Conservation (phyloP, 352 stramenopile genomes). For the Globisporangium echinulatum region DNA sequence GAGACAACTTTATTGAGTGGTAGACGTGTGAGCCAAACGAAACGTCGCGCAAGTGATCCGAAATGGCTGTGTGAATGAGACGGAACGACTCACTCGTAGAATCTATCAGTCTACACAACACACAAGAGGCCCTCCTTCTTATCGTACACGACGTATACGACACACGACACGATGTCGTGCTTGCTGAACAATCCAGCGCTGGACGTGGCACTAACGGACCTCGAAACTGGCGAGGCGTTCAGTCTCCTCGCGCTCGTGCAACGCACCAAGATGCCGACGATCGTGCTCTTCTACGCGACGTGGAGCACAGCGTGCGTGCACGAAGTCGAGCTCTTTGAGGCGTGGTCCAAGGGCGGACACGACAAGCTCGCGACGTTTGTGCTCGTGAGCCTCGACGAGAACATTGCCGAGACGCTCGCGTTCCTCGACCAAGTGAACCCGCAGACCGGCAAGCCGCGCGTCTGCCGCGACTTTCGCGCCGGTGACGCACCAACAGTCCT, state of each 20-base stretch:
- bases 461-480: slow-evolving; percentile 42
- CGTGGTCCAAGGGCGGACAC: slow-evolving; percentile 44
- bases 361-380: slow-evolving; percentile 50
- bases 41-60: too few relatives aligned
- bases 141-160: neutral
- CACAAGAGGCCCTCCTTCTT: too few relatives aligned
- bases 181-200: slow-evolving; percentile 40
- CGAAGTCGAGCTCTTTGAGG: slow-evolving; percentile 50
- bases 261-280: slow-evolving; percentile 25
- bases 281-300: slow-evolving; percentile 60
- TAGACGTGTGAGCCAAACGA: too few relatives aligned
- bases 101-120: too few relatives aligned
- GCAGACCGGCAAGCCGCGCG: slow-evolving; percentile 29
- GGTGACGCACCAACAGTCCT: slow-evolving; percentile 37
- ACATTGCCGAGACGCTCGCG: slow-evolving; percentile 34
- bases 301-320: slow-evolving; percentile 48
- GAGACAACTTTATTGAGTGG: too few relatives aligned
- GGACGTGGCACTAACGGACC: slow-evolving; percentile 40
- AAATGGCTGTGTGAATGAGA: too few relatives aligned
- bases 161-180: slow-evolving; percentile 27
- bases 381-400: slow-evolving; percentile 58
- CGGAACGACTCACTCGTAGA: too few relatives aligned
- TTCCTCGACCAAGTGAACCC: slow-evolving; percentile 41
- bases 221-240: slow-evolving; percentile 37
- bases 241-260: slow-evolving; percentile 28